Base-by-base conservation (phyloP, 1,284 basidiomycete species). In the Entoloma clypeatum region DNA sequence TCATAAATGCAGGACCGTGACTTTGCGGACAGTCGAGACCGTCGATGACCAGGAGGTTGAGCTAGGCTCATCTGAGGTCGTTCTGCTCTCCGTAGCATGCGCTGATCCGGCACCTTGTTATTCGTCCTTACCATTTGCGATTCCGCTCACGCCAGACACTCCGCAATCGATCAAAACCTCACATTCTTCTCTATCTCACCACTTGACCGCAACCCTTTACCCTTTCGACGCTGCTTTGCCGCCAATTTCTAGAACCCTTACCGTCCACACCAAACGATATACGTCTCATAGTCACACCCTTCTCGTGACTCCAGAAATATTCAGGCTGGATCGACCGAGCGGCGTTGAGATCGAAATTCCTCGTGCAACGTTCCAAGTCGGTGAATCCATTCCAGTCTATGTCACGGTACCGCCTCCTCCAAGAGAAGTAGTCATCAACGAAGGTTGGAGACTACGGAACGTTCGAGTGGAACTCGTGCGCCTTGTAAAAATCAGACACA, bases 121-220 rank as follows among this genome's bases (percentile, higher is more conserved):
- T 3, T 72, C 79, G 3, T 75, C 79, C 11, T 75, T 86, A 46
- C 78, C 81, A 13, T 90, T 90, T 58, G 75, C 86, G 11, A 79
- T 90, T 48, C 86, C 85, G 5, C 71, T 90, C 39, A 75, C 70
- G 44, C 60, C 72, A 35, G 87, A 90, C 57, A 79, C 81, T 6
- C 86, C 86, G 0, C 86, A 90, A 60, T 85, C 83, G 35, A 66
- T 90, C 16, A 76, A 79, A 52, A 84, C 84, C 1, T 68, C 79
- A 3, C 74, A 72, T 49, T 89, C 86, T 3, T 77, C 77, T 1
- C 66, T 90, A 35, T 69, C 70, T 10, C 81, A 90, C 57, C 67
- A 71, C 11, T 64, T 90, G 38, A 79, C 73, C 7, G 87, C 82
- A 21, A 76, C 71, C 3, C 63, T 90, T 16, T 66, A 79, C 51